A percentile compares a stretch with the other conserved stretches of the same genome.
phyloP scores from a whole-genome alignment of 768 basidiomycete genomes.

The Boletus speciosus region DNA sequence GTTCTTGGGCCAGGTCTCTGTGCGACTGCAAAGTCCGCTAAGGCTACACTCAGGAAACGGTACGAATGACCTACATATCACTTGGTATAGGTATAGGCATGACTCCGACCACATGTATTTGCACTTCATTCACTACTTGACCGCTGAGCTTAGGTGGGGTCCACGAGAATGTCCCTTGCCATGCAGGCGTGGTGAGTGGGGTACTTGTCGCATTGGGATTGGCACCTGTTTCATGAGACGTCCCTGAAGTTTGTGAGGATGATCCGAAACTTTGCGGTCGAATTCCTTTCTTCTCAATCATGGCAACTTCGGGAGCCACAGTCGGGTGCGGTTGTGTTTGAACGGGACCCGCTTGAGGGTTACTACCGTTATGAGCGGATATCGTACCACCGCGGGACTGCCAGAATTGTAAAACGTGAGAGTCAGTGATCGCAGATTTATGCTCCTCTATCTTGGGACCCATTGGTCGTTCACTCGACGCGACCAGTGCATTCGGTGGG shows the following conservation, averaged over 20 bases:
- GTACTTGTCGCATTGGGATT: slow-evolving; percentile 1
- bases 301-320: slow-evolving; percentile 24
- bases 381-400: slow-evolving; percentile 24
- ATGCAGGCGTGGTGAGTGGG: slow-evolving; percentile 23
- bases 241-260: slow-evolving; percentile 18
- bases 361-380: neutral
- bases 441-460: slow-evolving; percentile 17
- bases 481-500: slow-evolving; percentile 1
- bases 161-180: slow-evolving; percentile 51
- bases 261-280: slow-evolving; percentile 19
- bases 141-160: slow-evolving; percentile 30
- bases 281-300: slow-evolving; percentile 45
- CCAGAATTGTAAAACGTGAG: slow-evolving; percentile 29
- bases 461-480: slow-evolving; percentile 3
- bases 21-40: slow-evolving; percentile 36
- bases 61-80: slow-evolving; percentile 34
- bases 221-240: slow-evolving; percentile 8
- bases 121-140: slow-evolving; percentile 39
- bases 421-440: slow-evolving; percentile 17
- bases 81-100: slow-evolving; percentile 18
- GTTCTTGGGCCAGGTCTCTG: slow-evolving; percentile 50
- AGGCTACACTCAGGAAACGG: neutral
- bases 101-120: slow-evolving; percentile 34
- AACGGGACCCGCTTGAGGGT: slow-evolving; percentile 14
- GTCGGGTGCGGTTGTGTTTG: slow-evolving; percentile 7